phyloP scores from a whole-genome alignment of 2,329 filamentous ascomycete species.

The Geosmithia flava region DNA sequence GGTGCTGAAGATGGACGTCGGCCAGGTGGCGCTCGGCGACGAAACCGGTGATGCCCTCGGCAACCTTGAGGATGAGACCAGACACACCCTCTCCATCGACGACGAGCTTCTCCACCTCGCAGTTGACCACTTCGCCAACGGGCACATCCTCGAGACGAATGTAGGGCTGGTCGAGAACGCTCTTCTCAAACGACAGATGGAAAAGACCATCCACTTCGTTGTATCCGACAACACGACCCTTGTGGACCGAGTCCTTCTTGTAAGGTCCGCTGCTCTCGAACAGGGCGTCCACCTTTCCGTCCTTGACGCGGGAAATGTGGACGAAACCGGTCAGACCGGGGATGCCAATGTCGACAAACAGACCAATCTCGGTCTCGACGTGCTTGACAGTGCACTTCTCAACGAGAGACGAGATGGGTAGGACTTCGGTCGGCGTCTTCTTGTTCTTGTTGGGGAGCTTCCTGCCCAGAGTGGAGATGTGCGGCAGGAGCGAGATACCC shows the following conservation, averaged over 20 bases:
- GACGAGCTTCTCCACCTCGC: conserved; percentile 74
- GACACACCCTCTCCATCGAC: conserved; percentile 66
- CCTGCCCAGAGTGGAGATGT: conserved; percentile 53
- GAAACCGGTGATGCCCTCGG: conserved; percentile 79
- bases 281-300: conserved; percentile 77
- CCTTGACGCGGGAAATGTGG: conserved; percentile 85
- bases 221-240: conserved; percentile 73
- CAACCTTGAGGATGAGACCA: conserved; percentile 71
- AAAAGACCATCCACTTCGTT: conserved; percentile 79
- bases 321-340: conserved; percentile 70
- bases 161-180: conserved; percentile 75
- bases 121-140: conserved; percentile 68
- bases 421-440: conserved; percentile 39
- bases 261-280: conserved; percentile 67
- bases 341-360: conserved; percentile 61
- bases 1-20: conserved; percentile 77
- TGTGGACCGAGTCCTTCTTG: conserved; percentile 66
- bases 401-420: conserved; percentile 64
- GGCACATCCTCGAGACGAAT: conserved; percentile 84
- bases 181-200: conserved; percentile 72
- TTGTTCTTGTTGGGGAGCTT: conserved; percentile 26
- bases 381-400: conserved; percentile 68
- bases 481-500: conserved; percentile 79
- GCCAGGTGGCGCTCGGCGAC: conserved; percentile 82
- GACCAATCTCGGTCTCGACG: conserved; percentile 67